phyloP scores from a whole-genome alignment of 805 yeast genomes.

The Saccharomyces kudriavzevii region DNA sequence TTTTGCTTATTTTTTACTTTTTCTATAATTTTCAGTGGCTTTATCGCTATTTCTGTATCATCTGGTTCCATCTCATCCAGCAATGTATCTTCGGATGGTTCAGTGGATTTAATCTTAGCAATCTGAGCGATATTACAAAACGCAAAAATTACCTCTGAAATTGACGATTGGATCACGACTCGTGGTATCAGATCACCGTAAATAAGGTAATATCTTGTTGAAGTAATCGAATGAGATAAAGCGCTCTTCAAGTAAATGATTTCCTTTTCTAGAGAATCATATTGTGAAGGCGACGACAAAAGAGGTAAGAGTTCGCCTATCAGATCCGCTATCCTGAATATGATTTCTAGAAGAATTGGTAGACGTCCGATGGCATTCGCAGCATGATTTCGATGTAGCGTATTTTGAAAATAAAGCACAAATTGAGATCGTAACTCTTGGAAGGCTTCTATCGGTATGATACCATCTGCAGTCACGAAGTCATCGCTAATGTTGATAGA shows the following conservation, averaged over 20 bases:
- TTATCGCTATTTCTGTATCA: constrained; percentile 38
- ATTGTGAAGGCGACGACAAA: not conserved
- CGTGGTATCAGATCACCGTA: constrained; percentile 60
- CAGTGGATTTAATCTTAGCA: constrained; percentile 3
- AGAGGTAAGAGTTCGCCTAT: not conserved
- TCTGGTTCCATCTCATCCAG: not conserved
- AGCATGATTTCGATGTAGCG: not conserved
- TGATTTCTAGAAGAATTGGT: not conserved
- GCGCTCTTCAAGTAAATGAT: constrained; percentile 43
- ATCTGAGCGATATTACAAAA: constrained; percentile 49
- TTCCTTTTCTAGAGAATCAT: not conserved
- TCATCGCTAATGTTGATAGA: not conserved
- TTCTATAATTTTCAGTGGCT: constrained; percentile 63
- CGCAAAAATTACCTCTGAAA: constrained; percentile 61
- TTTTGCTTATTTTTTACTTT: constrained; percentile 28
- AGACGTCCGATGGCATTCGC: not conserved
- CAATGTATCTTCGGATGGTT: not conserved
- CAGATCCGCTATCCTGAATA: not conserved
- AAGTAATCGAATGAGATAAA: constrained; percentile 64
- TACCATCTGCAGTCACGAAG: constrained; percentile 12
- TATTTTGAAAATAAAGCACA: not conserved
- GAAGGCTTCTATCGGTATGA: constrained; percentile 9
- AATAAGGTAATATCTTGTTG: constrained; percentile 63
- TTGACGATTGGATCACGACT: constrained; percentile 61
- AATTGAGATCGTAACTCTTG: not conserved